These are phyloP conservation scores for Helicocarpus griseus DNA, from an alignment of 2,329 filamentous ascomycete genomes.

Conservation along the genomic window DNA sequence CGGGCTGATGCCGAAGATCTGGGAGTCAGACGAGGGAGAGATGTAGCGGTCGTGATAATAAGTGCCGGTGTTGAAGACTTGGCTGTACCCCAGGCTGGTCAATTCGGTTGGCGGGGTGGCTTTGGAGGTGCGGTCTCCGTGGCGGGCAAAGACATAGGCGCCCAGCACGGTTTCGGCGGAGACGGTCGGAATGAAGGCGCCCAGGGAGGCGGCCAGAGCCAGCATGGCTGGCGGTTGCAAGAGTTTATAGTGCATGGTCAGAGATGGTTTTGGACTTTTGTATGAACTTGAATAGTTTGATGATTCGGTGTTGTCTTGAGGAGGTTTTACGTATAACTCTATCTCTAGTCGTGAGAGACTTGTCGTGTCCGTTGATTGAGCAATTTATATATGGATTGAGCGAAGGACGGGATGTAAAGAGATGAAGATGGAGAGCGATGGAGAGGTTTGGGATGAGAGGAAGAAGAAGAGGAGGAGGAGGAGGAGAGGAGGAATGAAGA, in stretches of 20 bases:
- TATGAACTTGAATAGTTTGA: too few relatives aligned
- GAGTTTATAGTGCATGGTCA: background rate
- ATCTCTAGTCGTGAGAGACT: too few relatives aligned
- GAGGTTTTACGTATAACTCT: too few relatives aligned
- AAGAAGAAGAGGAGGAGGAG: background rate
- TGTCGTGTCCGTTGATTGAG: too few relatives aligned
- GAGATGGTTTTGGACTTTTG: background rate
- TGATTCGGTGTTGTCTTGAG: too few relatives aligned
- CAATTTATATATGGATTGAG: too few relatives aligned
- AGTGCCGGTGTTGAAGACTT: slow-evolving; percentile 62
- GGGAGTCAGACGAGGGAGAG: slow-evolving; percentile 44
- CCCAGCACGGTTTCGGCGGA: slow-evolving; percentile 62
- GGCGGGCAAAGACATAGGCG: slow-evolving; percentile 78
- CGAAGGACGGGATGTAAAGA: too few relatives aligned
- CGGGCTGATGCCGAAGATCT: slow-evolving; percentile 57
- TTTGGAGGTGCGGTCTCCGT: slow-evolving; percentile 82
- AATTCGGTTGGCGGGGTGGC: slow-evolving; percentile 59
- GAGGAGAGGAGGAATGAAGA: background rate
- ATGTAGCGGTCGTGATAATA: slow-evolving; percentile 75
- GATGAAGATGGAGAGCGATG: background rate
- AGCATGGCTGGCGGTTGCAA: background rate
- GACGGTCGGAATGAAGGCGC: slow-evolving; percentile 14
- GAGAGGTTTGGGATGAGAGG: background rate
- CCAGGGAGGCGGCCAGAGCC: slow-evolving; percentile 13
- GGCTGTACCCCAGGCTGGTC: slow-evolving; percentile 67